Evolutionary conservation across 768 basidiomycete genomes (phyloP).

Genomic region (Pleurotus tuber-regium): DNA sequence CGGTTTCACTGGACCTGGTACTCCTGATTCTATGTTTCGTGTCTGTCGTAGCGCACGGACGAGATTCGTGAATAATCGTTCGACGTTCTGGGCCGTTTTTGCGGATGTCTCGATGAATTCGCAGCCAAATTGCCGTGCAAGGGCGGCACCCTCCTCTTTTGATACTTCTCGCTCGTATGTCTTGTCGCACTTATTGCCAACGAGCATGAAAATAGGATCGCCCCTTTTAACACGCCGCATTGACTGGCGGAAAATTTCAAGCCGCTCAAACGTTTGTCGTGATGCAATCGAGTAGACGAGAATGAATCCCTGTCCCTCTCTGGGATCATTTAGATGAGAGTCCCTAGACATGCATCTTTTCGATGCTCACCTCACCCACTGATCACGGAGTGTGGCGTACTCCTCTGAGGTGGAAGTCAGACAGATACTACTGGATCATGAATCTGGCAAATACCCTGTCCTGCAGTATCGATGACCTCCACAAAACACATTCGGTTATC

Average conservation of each 20-base stretch:
- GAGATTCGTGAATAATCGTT: slow-evolving; percentile 83
- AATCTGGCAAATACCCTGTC: slow-evolving; percentile 68
- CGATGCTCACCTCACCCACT: slow-evolving; percentile 88
- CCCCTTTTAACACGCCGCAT: slow-evolving; percentile 87
- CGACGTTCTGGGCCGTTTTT: slow-evolving; percentile 91
- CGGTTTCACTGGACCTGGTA: slow-evolving; percentile 36
- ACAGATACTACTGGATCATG: slow-evolving; percentile 9
- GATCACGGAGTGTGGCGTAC: slow-evolving; percentile 93
- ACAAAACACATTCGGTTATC: slow-evolving; percentile 95
- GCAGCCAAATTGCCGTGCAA: slow-evolving; percentile 85
- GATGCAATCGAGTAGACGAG: slow-evolving; percentile 96
- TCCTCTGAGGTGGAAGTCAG: slow-evolving; percentile 63
- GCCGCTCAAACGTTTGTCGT: slow-evolving; percentile 86
- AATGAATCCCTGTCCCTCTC: slow-evolving; percentile 97
- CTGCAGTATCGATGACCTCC: slow-evolving; percentile 96
- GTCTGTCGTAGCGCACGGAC: slow-evolving; percentile 81
- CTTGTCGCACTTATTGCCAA: slow-evolving; percentile 96
- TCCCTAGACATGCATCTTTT: too few species aligned
- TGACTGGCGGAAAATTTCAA: slow-evolving; percentile 87
- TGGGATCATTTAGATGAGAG: too few species aligned
- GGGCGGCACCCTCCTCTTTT: slow-evolving; percentile 78
- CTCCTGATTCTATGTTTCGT: slow-evolving; percentile 50
- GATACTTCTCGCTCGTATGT: slow-evolving; percentile 89
- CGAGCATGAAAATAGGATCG: slow-evolving; percentile 87
- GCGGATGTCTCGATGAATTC: slow-evolving; percentile 97